These are phyloP conservation scores for Schwanniomyces pseudopolymorphus DNA, from an alignment of 805 yeast genomes.

Conservation along the genomic window DNA sequence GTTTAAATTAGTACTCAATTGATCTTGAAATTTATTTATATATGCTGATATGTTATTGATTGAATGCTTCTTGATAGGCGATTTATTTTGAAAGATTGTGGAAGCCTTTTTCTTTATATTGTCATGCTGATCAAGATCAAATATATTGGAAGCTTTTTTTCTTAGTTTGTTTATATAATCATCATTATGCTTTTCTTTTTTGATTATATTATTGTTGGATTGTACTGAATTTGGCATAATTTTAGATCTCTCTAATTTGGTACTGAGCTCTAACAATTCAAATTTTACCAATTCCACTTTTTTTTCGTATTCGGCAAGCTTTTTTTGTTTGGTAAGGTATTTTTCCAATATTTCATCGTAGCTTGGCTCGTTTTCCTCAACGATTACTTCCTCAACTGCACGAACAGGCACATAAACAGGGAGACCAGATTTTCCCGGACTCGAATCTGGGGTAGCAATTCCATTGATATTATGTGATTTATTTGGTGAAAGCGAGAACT, in stretches of 20 bases:
- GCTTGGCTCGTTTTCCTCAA: conserved; percentile 3
- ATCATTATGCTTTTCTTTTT: neutral
- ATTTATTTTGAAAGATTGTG: conserved; percentile 13
- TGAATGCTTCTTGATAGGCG: conserved; percentile 1
- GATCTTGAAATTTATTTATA: conserved; percentile 9
- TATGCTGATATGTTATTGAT: conserved; percentile 8
- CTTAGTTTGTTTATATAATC: conserved; percentile 13
- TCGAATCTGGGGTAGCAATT: conserved; percentile 1
- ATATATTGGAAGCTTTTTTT: conserved; percentile 21
- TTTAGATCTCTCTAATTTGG: conserved; percentile 16
- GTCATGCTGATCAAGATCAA: conserved; percentile 8
- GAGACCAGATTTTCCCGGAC: conserved; percentile 19
- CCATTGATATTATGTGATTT: neutral
- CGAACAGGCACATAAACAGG: conserved; percentile 37
- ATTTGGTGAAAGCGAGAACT: conserved; percentile 32
- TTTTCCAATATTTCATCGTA: conserved; percentile 16
- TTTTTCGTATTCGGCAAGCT: conserved; percentile 48
- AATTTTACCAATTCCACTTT: conserved; percentile 31
- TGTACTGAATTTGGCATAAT: neutral
- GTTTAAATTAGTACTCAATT: conserved; percentile 5
- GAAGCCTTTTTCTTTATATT: conserved; percentile 21
- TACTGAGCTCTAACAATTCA: conserved; percentile 33
- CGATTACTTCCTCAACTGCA: conserved; percentile 5
- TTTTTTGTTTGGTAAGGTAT: conserved; percentile 54
- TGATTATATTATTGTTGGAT: neutral